A percentile compares a stretch with the other conserved stretches of the same genome.
phyloP scores from a whole-genome alignment of 2,329 filamentous ascomycete species.

The Stachybotrys elegans region DNA sequence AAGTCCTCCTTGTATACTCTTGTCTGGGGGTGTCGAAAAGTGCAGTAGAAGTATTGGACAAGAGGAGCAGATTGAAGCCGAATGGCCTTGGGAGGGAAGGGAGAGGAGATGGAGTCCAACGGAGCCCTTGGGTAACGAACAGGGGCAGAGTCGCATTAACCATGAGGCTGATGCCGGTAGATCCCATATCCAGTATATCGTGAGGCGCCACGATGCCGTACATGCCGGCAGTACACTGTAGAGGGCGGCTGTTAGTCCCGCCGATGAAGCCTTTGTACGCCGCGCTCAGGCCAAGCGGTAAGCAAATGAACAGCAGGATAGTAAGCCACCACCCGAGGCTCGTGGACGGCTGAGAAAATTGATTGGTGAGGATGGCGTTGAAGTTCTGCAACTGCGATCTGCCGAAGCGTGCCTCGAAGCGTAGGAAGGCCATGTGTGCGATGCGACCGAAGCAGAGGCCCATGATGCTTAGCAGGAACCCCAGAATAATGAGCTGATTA shows the following conservation, averaged over 20 bases:
- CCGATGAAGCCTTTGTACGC: slow-evolving; percentile 5
- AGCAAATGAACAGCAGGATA: neutral
- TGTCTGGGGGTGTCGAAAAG: too few species aligned
- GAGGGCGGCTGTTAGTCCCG: neutral
- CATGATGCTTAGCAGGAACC: slow-evolving; percentile 5
- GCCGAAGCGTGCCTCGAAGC: neutral
- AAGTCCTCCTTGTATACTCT: too few species aligned
- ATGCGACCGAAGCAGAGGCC: slow-evolving; percentile 1
- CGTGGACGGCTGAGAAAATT: neutral
- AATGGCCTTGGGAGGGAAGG: too few species aligned
- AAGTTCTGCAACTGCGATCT: slow-evolving; percentile 4
- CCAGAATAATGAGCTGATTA: slow-evolving; percentile 3
- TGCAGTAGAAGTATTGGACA: too few species aligned
- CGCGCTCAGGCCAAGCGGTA: slow-evolving; percentile 1
- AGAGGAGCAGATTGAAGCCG: too few species aligned
- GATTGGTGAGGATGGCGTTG: slow-evolving; percentile 2
- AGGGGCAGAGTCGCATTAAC: too few species aligned
- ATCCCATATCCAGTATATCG: neutral
- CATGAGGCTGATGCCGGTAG: neutral
- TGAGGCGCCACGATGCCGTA: neutral
- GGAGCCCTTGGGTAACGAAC: too few species aligned
- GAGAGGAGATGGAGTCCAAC: too few species aligned
- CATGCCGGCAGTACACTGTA: neutral
- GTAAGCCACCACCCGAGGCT: neutral
- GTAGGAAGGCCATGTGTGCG: neutral